Conservation (phyloP, 768 basidiomycete species). For the Hypholoma sublateritium region DNA sequence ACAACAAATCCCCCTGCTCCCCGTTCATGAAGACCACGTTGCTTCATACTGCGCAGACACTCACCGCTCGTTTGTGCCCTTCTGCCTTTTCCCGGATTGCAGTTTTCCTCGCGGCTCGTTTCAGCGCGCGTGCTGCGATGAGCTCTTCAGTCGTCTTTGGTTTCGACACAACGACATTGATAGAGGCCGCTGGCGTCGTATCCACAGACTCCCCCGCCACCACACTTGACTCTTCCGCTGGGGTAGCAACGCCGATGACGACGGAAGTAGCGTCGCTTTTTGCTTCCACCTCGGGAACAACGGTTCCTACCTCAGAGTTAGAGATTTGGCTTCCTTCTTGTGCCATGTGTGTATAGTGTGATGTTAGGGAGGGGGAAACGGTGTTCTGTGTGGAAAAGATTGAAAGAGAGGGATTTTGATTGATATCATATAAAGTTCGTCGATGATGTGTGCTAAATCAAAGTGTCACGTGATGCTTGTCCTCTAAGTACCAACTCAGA, state of each 20-base stretch:
- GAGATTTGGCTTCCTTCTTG: background rate
- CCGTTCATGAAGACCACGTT: background rate
- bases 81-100: constrained; percentile 20
- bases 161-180: constrained; percentile 13
- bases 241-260: background rate
- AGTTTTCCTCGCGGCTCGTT: constrained; percentile 20
- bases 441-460: background rate
- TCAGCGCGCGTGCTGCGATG: constrained; percentile 21
- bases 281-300: background rate
- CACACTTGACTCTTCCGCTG: background rate
- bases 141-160: constrained; percentile 21
- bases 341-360: background rate
- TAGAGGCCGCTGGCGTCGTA: constrained; percentile 11
- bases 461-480: background rate
- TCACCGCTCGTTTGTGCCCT: constrained; percentile 19
- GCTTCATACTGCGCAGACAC: background rate
- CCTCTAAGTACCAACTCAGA: no score
- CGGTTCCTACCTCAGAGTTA: background rate
- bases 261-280: background rate
- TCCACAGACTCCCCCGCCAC: background rate
- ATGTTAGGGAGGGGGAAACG: background rate
- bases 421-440: background rate
- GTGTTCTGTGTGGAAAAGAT: background rate
- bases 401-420: background rate
- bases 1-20: constrained; percentile 34